Conservation (phyloP, 345 rosid genomes). For the Kandelia obovata region DNA sequence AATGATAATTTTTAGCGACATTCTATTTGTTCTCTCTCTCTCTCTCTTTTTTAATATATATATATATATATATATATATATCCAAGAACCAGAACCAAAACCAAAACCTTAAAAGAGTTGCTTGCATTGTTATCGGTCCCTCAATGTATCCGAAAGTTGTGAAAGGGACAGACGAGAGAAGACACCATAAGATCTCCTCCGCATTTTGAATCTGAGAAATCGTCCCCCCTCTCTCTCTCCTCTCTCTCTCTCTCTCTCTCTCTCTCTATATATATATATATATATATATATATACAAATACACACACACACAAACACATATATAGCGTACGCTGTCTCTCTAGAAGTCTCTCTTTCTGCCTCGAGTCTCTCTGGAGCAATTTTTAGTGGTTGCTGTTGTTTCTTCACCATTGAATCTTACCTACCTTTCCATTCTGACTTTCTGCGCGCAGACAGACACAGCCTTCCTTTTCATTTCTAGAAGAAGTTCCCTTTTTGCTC, state of each 20-base stretch:
- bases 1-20: no score
- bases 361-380: background rate
- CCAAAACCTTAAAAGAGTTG: no score
- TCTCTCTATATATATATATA: no score
- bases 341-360: background rate
- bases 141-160: background rate
- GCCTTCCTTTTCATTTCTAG: background rate
- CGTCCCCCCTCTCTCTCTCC: background rate
- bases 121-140: no score
- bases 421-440: background rate
- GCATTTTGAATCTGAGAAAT: background rate
- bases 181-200: conserved; percentile 7
- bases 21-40: no score
- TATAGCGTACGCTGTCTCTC: background rate
- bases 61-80: no score
- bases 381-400: conserved; percentile 16
- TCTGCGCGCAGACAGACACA: background rate
- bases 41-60: no score
- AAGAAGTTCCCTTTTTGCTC: background rate
- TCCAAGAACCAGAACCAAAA: no score
- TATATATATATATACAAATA: no score
- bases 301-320: no score
- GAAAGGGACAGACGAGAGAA: conserved; percentile 2
- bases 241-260: no score
- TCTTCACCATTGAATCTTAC: background rate